Evolutionary conservation across 1,284 basidiomycete species (phyloP), one percentile per base, ranked within the genome.

Genomic region (Ceratobasidium sp.): DNA sequence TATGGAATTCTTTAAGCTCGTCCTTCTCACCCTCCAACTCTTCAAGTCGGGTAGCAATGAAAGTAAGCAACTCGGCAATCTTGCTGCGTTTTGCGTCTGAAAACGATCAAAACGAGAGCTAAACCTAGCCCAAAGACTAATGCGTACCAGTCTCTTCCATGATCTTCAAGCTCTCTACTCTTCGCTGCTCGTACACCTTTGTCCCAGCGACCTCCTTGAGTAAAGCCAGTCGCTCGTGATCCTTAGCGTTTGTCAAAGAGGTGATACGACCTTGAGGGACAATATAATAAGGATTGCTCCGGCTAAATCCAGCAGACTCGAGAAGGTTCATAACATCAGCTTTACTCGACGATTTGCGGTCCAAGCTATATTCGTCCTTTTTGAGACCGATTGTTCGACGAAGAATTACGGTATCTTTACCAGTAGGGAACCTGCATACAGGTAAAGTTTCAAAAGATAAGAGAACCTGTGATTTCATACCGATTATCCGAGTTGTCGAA

Each of bases 151-250:
- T 99, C 83, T 99, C 97, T 57, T 95, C 90, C 94, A 99, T 98
- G 84, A 99, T 97, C 76, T 95, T 93, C 42, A 97, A 88, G 13
- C 96, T 97, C 84, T 99, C 97, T 0, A 94, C 82, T 15, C 98
- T 91, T 69, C 97, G 92, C 83, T 98, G 94, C 85, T 99, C 98
- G 84, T 99, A 99, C 0, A 99, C 96, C 82, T 98, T 96, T 0
- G 98, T 99, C 0, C 98, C 98, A 0, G 98, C 98, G 0, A 99
- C 97, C 84, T 99, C 98, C 83, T 99, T 99, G 68, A 99, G 88
- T 20, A 99, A 89, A 0, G 94, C 92, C 3, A 99, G 89, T 1
- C 98, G 91, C 84, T 99, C 97, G 79, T 93, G 69, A 83, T 99
- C 98, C 84, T 98, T 98, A 52, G 97, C 97, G 81, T 99, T 99